A percentile compares a stretch with the other conserved stretches of the same genome.
Conservation (phyloP, 2,329 filamentous ascomycete species). For the Alternaria sp. region DNA sequence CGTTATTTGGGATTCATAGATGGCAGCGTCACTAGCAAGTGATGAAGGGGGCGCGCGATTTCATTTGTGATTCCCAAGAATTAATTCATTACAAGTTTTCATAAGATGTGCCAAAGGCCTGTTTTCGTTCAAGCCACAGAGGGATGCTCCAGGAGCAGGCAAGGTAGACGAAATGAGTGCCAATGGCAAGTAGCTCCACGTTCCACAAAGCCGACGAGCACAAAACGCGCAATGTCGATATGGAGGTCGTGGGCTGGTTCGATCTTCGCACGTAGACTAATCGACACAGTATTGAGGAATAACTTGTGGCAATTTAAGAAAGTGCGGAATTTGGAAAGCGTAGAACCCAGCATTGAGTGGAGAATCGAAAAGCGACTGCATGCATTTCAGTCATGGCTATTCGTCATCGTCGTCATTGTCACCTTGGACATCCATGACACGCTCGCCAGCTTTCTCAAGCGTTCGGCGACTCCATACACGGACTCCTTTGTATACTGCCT, state of each 20-base stretch:
- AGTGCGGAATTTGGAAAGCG: constrained; percentile 65
- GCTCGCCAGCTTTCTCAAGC: constrained; percentile 79
- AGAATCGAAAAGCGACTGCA: not conserved
- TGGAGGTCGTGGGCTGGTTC: constrained; percentile 44
- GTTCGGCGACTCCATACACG: constrained; percentile 73
- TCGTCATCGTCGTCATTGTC: constrained; percentile 62
- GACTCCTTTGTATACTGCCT: constrained; percentile 84
- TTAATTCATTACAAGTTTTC: not conserved
- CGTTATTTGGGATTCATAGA: not conserved
- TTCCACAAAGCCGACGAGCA: constrained; percentile 35
- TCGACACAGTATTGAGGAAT: constrained; percentile 79
- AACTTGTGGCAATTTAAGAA: constrained; percentile 93
- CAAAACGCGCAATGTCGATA: constrained; percentile 43
- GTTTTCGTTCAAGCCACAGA: constrained; percentile 30
- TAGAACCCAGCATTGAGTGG: not conserved
- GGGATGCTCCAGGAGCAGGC: constrained; percentile 31
- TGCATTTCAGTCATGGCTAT: constrained; percentile 20
- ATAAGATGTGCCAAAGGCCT: constrained; percentile 33
- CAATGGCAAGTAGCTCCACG: constrained; percentile 36
- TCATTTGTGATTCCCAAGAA: not conserved
- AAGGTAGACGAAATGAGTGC: constrained; percentile 27
- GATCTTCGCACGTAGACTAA: constrained; percentile 95
- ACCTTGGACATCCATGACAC: constrained; percentile 80
- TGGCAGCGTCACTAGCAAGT: not conserved
- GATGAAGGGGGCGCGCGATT: not conserved